These are phyloP conservation scores for Trichothecium roseum DNA, from an alignment of 2,329 filamentous ascomycete genomes.

Conservation along the genomic window DNA sequence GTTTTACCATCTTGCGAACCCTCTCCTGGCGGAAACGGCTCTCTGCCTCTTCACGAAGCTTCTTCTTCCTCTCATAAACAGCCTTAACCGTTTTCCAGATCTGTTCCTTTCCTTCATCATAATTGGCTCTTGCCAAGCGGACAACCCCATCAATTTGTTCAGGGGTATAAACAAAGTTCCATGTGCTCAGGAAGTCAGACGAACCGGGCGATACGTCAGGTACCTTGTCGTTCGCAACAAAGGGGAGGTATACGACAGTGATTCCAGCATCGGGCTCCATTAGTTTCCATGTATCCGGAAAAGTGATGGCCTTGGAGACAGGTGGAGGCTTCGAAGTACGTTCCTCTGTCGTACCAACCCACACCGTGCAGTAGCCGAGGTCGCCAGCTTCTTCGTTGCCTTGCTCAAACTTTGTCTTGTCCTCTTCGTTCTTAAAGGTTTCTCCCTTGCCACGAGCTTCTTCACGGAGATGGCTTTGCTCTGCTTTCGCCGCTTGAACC, in stretches of 20 bases:
- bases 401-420: constrained; percentile 26
- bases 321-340: constrained; percentile 45
- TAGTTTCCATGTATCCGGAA: constrained; percentile 54
- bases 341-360: constrained; percentile 80
- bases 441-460: constrained; percentile 14
- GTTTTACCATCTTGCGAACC: constrained; percentile 34
- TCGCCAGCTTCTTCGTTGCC: constrained; percentile 42
- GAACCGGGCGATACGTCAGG: constrained; percentile 73
- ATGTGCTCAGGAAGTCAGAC: constrained; percentile 84
- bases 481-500: constrained; percentile 46
- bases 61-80: constrained; percentile 88
- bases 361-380: constrained; percentile 85
- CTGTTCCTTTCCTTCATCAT: constrained; percentile 67
- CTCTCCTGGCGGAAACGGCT: constrained; percentile 24
- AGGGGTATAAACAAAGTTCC: constrained; percentile 95
- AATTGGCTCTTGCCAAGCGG: constrained; percentile 75
- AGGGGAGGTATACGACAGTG: constrained; percentile 81
- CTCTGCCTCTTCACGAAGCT: constrained; percentile 46
- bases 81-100: constrained; percentile 71
- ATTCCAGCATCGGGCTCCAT: constrained; percentile 74
- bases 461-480: constrained; percentile 24
- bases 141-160: constrained; percentile 83
- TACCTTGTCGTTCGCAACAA: constrained; percentile 72
- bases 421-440: constrained; percentile 13
- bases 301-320: constrained; percentile 42